These are phyloP conservation scores for Pseudogymnoascus sp. DNA, from an alignment of 2,329 filamentous ascomycete genomes.

Conservation along the genomic window DNA sequence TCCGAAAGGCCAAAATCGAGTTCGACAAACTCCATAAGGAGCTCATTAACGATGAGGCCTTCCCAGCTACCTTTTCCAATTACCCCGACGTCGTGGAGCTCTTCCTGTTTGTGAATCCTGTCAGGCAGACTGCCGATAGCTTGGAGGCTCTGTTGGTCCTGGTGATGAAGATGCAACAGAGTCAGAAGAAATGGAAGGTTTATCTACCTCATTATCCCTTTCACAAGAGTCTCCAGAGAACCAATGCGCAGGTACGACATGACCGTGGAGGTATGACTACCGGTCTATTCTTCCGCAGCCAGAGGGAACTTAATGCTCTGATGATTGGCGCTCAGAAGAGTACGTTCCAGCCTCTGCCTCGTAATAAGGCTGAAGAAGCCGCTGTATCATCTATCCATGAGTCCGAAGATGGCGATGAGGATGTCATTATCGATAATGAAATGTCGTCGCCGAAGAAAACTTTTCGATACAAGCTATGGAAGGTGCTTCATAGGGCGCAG, in stretches of 20 bases:
- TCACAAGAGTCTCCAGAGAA: slow-evolving; percentile 44
- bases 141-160: slow-evolving; percentile 41
- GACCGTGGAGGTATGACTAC: slow-evolving; percentile 51
- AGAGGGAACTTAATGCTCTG: slow-evolving; percentile 24
- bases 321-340: slow-evolving; percentile 30
- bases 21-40: slow-evolving; percentile 42
- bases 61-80: slow-evolving; percentile 39
- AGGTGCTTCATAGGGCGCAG: slow-evolving; percentile 43
- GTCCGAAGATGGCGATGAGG: slow-evolving; percentile 31
- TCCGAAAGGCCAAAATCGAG: slow-evolving; percentile 36
- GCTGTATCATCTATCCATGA: slow-evolving; percentile 18
- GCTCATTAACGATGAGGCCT: slow-evolving; percentile 37
- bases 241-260: slow-evolving; percentile 50
- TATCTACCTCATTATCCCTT: slow-evolving; percentile 47
- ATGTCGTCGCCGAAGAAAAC: slow-evolving; percentile 32
- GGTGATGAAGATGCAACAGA: slow-evolving; percentile 40
- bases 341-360: slow-evolving; percentile 27
- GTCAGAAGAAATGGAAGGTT: slow-evolving; percentile 34
- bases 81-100: slow-evolving; percentile 44
- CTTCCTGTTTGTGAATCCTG: slow-evolving; percentile 47
- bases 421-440: slow-evolving; percentile 34
- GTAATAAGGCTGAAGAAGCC: slow-evolving; percentile 11
- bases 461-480: slow-evolving; percentile 42
- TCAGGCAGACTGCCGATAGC: slow-evolving; percentile 43
- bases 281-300: slow-evolving; percentile 35